phyloP scores from a whole-genome alignment of 2,329 filamentous ascomycete genomes.

The Akanthomyces dipterigenus region DNA sequence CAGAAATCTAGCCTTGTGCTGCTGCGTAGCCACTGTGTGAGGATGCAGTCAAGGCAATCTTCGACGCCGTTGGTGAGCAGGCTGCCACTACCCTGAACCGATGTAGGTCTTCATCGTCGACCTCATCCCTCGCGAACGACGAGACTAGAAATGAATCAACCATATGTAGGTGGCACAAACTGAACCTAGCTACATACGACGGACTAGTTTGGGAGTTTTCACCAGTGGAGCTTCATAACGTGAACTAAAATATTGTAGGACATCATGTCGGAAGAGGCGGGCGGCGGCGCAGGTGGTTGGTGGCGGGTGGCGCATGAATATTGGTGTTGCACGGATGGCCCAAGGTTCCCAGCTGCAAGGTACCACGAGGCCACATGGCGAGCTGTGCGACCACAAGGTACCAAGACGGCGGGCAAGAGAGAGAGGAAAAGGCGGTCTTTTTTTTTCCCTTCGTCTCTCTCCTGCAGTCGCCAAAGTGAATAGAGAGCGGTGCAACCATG shows the following conservation, averaged over 20 bases:
- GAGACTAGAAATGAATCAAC: too few species aligned
- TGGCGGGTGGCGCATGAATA: not conserved
- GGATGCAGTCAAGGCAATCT: too few species aligned
- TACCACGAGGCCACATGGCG: conserved; percentile 2
- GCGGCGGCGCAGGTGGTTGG: not conserved
- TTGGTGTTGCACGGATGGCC: not conserved
- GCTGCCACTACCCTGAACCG: too few species aligned
- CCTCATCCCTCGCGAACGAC: too few species aligned
- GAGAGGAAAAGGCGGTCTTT: not conserved
- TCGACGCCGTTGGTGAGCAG: too few species aligned
- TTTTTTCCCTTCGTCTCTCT: not conserved
- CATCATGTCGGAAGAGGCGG: not conserved
- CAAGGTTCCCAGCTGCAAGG: not conserved
- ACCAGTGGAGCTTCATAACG: not conserved
- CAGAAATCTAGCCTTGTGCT: too few species aligned
- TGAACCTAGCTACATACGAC: not conserved
- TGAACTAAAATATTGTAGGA: not conserved
- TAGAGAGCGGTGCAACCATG: not conserved
- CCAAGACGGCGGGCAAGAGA: not conserved
- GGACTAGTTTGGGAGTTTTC: not conserved
- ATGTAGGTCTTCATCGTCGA: too few species aligned
- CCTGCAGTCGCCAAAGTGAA: not conserved
- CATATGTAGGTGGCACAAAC: not conserved
- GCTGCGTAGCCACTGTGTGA: too few species aligned
- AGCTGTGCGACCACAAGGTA: not conserved